Percentiles rank a stretch among this genome's conserved stretches.
phyloP scores from a whole-genome alignment of 2,329 filamentous ascomycete genomes.

The Calonectria leucothoes region DNA sequence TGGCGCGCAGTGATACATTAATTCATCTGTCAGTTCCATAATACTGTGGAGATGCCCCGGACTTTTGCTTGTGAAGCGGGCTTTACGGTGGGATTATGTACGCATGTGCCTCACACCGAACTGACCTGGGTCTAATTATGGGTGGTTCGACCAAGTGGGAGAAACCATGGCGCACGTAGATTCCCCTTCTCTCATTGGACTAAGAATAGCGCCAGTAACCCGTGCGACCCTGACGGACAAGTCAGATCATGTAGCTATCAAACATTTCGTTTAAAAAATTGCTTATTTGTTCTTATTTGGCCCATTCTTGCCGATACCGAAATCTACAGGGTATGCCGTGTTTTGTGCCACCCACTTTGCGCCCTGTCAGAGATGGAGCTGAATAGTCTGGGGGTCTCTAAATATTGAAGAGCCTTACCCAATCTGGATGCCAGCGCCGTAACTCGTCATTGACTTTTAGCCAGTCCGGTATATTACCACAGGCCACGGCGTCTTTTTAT shows the following conservation, averaged over 20 bases:
- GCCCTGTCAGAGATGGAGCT: neutral
- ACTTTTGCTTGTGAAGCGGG: neutral
- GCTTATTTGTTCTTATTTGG: neutral
- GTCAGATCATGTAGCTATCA: neutral
- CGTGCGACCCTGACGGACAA: neutral
- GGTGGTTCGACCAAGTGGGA: neutral
- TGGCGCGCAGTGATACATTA: neutral
- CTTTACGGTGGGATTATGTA: neutral
- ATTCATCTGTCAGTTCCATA: neutral
- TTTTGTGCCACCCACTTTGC: neutral
- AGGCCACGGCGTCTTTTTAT: conserved; percentile 11
- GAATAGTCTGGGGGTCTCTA: neutral
- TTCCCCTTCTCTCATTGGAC: neutral
- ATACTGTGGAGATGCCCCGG: neutral
- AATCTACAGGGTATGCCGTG: neutral
- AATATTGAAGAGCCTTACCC: conserved; percentile 1
- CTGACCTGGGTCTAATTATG: neutral
- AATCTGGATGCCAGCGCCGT: conserved; percentile 6
- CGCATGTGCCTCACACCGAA: neutral
- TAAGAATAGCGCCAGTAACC: neutral
- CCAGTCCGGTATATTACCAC: neutral
- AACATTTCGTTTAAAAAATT: neutral
- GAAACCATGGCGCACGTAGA: neutral
- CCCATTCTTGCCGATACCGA: neutral
- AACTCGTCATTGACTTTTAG: conserved; percentile 17